Evolutionary conservation across 163 green algal species (phyloP).

Genomic region (Chloroidium sp.): DNA sequence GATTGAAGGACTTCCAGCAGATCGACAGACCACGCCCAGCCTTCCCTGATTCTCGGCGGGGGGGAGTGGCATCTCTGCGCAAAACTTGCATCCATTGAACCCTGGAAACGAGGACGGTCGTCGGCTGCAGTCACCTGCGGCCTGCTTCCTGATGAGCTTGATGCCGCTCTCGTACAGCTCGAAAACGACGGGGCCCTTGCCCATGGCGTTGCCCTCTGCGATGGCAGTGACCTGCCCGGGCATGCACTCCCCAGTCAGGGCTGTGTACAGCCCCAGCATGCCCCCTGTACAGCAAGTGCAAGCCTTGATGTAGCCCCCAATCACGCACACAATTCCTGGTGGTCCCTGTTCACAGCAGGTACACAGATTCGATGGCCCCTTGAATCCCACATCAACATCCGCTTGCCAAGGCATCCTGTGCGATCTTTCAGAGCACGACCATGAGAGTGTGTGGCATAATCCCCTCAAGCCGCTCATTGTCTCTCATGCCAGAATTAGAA

Average conservation of each 20-base stretch:
- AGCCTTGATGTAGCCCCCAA: neutral
- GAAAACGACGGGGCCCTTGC: constrained; percentile 72
- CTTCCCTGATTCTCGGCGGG: too few species aligned
- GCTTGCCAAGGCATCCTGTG: too few species aligned
- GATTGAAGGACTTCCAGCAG: too few species aligned
- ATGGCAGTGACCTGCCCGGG: constrained; percentile 26
- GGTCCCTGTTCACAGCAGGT: too few species aligned
- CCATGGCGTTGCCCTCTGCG: constrained; percentile 65
- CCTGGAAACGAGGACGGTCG: neutral
- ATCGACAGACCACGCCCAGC: too few species aligned
- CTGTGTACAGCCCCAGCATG: constrained; percentile 38
- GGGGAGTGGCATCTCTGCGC: neutral
- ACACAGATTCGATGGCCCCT: too few species aligned
- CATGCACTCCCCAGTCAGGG: constrained; percentile 33
- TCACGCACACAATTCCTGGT: too few species aligned
- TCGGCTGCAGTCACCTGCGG: constrained; percentile 8
- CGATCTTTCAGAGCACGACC: too few species aligned
- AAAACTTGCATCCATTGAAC: neutral
- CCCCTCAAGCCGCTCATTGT: too few species aligned
- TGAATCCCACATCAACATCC: neutral
- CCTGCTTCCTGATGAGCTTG: constrained; percentile 18
- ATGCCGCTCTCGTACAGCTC: constrained; percentile 39
- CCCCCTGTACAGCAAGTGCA: constrained; percentile 25
- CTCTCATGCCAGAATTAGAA: too few species aligned
- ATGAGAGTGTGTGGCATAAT: too few species aligned